Base-by-base conservation (phyloP, 208 protist species). In the Borovskyia barvae region DNA sequence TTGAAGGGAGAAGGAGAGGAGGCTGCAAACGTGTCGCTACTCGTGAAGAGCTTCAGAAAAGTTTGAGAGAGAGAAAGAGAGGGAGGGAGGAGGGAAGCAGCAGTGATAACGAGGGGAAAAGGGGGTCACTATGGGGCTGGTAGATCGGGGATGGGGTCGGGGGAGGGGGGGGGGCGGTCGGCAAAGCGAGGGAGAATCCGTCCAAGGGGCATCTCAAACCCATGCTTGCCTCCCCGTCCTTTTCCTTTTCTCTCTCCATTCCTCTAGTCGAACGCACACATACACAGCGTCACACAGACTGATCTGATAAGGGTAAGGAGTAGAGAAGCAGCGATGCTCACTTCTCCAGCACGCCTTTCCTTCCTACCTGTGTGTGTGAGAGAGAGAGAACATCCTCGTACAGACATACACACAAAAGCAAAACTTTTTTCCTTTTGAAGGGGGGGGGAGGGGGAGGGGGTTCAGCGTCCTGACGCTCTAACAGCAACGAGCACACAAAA, bases 401-500 rank as follows among this genome's bases (percentile, higher is more conserved):
- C 15, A 52, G 12, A 41, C 1, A 40, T 43, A 51, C 17, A 62
- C 22, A 28, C 15, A 54, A 48, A 36, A 47, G 28, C 30, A 36
- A 12, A 42, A 53, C 14, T 36, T 32, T 47, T 15, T 43, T 12
- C 9, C 39, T 15, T 42, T 9, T 43, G 0, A 46, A 6, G 36
- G 41, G 14, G 15, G 3, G 47, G n/a, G 20, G 48, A 48, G 48
- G 20, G 46, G 28, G 45, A 40, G 28, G 57, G 5, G 17, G 15
- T 28, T 12, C 45, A 25, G 7, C 45, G 6, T 26, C 7, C 20
- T 32, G 49, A n/a, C 7, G n/a, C 22, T 58, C 20, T 39, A 9
- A 20, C 8, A 56, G 33, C 7, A 46, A 19, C 20, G 17, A 57
- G 11, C 30, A 46, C 53, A 30, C 39, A 46, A 55, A 30, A 65